Percentiles rank a stretch among this genome's conserved stretches.
These are phyloP conservation scores for Brassica carinata DNA, from an alignment of 345 rosid genomes.

Conservation along the genomic window DNA sequence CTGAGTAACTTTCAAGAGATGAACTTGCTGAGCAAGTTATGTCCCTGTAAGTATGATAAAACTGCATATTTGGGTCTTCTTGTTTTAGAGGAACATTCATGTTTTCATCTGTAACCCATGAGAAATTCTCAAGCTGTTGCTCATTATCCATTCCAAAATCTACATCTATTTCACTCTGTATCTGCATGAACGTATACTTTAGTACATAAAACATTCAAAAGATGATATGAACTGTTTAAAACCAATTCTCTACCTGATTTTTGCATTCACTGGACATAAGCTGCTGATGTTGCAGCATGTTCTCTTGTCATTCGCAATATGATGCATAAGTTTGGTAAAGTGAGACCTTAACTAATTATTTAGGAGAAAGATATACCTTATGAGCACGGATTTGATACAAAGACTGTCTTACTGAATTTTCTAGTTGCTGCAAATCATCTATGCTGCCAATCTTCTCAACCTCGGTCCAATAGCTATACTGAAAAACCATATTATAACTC, in stretches of 20 bases:
- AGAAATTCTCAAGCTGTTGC: constrained; percentile 56
- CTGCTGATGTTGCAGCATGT: constrained; percentile 32
- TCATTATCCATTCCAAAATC: constrained; percentile 55
- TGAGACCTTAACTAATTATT: constrained; percentile 3
- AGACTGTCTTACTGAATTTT: constrained; percentile 57
- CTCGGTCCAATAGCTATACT: constrained; percentile 56
- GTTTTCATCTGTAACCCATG: constrained; percentile 53
- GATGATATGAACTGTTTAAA: neutral
- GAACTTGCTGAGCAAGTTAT: constrained; percentile 63
- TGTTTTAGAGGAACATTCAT: constrained; percentile 42
- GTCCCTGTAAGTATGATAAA: constrained; percentile 50
- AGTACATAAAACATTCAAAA: neutral
- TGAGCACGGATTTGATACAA: constrained; percentile 49
- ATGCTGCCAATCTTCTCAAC: constrained; percentile 50
- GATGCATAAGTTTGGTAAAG: constrained; percentile 16
- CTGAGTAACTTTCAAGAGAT: constrained; percentile 58
- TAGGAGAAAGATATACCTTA: constrained; percentile 47
- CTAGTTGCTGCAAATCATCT: constrained; percentile 59
- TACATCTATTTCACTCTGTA: constrained; percentile 50
- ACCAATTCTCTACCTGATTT: constrained; percentile 43
- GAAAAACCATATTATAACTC: constrained; percentile 25
- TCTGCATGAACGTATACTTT: neutral
- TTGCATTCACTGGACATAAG: constrained; percentile 50
- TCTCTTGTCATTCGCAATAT: neutral
- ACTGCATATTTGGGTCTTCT: constrained; percentile 46